A percentile compares a stretch with the other conserved stretches of the same genome.
Conservation (phyloP, 164 flowering plant genomes). For the Platanus orientalis region DNA sequence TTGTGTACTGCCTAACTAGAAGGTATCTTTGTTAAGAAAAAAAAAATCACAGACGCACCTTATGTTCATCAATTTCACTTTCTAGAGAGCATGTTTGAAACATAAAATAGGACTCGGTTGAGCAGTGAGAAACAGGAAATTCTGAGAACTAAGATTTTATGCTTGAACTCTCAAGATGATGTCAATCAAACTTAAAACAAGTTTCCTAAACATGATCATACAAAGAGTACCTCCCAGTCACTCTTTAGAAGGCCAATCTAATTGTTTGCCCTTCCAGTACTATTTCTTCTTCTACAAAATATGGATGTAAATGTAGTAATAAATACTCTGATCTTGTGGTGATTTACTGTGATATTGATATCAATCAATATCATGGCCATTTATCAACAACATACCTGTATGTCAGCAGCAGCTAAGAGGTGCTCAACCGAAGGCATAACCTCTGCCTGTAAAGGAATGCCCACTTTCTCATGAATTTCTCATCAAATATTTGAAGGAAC, state of each 20-base stretch:
- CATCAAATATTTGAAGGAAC: not conserved
- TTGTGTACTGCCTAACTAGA: not conserved
- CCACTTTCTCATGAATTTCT: not conserved
- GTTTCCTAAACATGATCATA: not conserved
- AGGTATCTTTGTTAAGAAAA: not conserved
- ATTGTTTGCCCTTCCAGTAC: too few species aligned
- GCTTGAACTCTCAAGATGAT: too few species aligned
- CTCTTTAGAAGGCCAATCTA: too few species aligned
- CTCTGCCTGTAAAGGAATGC: conserved; percentile 58
- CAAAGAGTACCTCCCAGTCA: not conserved
- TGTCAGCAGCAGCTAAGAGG: conserved; percentile 58
- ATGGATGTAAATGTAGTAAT: too few species aligned
- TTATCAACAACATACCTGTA: conserved; percentile 77
- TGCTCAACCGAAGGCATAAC: conserved; percentile 74
- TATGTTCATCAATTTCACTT: not conserved
- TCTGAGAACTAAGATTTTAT: not conserved
- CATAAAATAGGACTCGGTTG: too few species aligned
- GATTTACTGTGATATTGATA: too few species aligned
- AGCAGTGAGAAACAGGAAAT: not conserved
- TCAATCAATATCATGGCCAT: too few species aligned
- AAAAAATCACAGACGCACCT: not conserved
- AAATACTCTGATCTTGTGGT: too few species aligned
- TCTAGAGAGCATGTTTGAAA: not conserved
- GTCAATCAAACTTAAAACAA: not conserved
- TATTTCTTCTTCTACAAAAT: too few species aligned